Conservation (phyloP, 805 yeast species). For the Ogataea trehalophila region DNA sequence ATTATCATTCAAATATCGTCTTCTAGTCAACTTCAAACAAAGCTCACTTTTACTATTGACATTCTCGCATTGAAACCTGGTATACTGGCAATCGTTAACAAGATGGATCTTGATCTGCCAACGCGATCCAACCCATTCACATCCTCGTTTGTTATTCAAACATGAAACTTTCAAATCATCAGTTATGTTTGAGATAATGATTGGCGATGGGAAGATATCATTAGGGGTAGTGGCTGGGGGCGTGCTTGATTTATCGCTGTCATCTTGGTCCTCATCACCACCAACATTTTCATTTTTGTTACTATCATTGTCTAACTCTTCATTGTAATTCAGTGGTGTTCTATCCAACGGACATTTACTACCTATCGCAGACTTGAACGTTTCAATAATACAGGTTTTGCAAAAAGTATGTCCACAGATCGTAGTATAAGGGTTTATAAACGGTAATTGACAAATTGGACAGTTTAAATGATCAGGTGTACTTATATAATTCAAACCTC, state of each 20-base stretch:
- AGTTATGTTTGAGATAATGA: slow-evolving; percentile 51
- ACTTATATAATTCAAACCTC: slow-evolving; percentile 21
- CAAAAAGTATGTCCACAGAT: slow-evolving; percentile 69
- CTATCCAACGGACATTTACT: slow-evolving; percentile 59
- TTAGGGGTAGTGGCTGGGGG: slow-evolving; percentile 21
- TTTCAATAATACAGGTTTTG: slow-evolving; percentile 45
- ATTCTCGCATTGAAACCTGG: slow-evolving; percentile 33
- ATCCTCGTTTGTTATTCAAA: slow-evolving; percentile 48
- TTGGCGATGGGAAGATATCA: slow-evolving; percentile 48
- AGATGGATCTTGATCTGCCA: slow-evolving; percentile 56
- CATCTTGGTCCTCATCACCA: not conserved
- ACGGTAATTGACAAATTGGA: slow-evolving; percentile 66
- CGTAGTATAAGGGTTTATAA: slow-evolving; percentile 57
- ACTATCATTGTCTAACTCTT: slow-evolving; percentile 1
- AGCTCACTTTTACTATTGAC: slow-evolving; percentile 7
- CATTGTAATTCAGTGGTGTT: slow-evolving; percentile 34
- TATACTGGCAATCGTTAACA: slow-evolving; percentile 33
- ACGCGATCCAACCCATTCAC: slow-evolving; percentile 51
- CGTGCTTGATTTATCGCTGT: slow-evolving; percentile 8
- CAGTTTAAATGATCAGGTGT: slow-evolving; percentile 36
- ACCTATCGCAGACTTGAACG: slow-evolving; percentile 35
- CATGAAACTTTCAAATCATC: slow-evolving; percentile 59
- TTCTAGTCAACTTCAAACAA: slow-evolving; percentile 19
- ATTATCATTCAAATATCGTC: slow-evolving; percentile 10
- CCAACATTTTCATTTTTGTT: not conserved